phyloP scores from a whole-genome alignment of 225 moss, liverwort and hornwort species.

The Takakia lepidozioides region DNA sequence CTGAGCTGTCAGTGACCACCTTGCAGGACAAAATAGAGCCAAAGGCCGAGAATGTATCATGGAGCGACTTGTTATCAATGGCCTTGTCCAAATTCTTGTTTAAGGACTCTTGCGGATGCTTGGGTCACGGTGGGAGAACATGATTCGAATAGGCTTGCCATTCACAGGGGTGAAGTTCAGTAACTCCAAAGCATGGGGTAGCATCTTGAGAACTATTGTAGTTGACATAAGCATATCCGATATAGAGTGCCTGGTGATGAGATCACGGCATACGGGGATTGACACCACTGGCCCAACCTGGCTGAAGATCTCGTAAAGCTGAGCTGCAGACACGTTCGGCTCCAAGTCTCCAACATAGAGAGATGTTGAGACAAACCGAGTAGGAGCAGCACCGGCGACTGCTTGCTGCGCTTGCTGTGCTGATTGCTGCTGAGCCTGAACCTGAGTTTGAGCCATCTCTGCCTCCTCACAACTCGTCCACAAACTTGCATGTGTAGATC shows the following conservation, averaged over 20 bases:
- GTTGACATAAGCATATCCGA: constrained; percentile 96
- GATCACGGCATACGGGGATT: constrained; percentile 95
- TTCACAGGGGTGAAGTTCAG: constrained; percentile 76
- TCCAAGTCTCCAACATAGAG: constrained; percentile 94
- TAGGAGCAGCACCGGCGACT: constrained; percentile 53
- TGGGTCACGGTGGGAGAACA: constrained; percentile 96
- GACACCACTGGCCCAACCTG: constrained; percentile 94
- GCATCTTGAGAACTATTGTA: constrained; percentile 92
- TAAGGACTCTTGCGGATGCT: constrained; percentile 69
- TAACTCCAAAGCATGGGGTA: constrained; percentile 79
- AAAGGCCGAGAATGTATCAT: constrained; percentile 8
- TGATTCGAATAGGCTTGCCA: constrained; percentile 83
- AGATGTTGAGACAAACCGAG: constrained; percentile 90
- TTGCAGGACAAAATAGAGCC: constrained; percentile 9
- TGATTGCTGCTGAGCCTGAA: constrained; percentile 65
- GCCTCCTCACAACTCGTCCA: constrained; percentile 1
- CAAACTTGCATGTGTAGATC: no score
- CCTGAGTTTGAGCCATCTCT: constrained; percentile 65
- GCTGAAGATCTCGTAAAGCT: constrained; percentile 93
- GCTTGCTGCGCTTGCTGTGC: constrained; percentile 39
- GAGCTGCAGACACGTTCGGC: constrained; percentile 85
- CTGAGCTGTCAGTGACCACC: constrained; percentile 4
- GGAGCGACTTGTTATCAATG: constrained; percentile 10
- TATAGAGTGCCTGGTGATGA: constrained; percentile 86
- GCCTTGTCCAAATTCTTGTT: constrained; percentile 11